phyloP scores from a whole-genome alignment of 176 grass and related monocot species.

The Eragrostis curvula region DNA sequence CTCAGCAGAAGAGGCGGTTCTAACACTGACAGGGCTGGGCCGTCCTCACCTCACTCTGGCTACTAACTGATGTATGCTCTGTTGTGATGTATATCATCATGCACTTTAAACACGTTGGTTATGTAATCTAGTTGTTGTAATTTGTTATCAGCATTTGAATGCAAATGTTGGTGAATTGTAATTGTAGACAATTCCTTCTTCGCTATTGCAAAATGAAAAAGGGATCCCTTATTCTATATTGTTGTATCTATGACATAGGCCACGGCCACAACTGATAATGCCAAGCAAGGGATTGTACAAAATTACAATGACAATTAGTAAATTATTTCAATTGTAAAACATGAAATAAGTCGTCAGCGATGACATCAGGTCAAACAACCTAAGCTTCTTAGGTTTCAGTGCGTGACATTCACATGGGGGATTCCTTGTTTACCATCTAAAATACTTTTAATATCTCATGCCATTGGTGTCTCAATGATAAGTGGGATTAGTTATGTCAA shows the following conservation, averaged over 20 bases:
- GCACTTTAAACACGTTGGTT: background rate
- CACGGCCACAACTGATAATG: too few species aligned
- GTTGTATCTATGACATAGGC: too few species aligned
- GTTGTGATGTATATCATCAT: constrained; percentile 35
- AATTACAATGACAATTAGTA: too few species aligned
- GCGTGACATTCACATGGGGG: too few species aligned
- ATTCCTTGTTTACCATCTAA: too few species aligned
- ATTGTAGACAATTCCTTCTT: too few species aligned
- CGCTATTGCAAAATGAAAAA: too few species aligned
- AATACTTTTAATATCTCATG: too few species aligned
- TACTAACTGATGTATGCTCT: constrained; percentile 32
- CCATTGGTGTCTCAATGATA: too few species aligned
- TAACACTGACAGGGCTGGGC: constrained; percentile 29
- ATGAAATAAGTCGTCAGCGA: background rate
- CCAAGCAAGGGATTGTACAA: too few species aligned
- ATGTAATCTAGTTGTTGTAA: constrained; percentile 28
- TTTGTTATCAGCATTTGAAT: constrained; percentile 26
- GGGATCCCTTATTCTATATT: too few species aligned
- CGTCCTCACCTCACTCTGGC: background rate
- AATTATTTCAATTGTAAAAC: background rate
- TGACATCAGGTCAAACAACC: background rate
- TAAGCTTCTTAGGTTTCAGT: background rate
- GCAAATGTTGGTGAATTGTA: constrained; percentile 16
- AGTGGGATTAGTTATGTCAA: too few species aligned
- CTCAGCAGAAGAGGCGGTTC: constrained; percentile 91